Conservation (phyloP, 148 eudicot species). For the Beta vulgaris region DNA sequence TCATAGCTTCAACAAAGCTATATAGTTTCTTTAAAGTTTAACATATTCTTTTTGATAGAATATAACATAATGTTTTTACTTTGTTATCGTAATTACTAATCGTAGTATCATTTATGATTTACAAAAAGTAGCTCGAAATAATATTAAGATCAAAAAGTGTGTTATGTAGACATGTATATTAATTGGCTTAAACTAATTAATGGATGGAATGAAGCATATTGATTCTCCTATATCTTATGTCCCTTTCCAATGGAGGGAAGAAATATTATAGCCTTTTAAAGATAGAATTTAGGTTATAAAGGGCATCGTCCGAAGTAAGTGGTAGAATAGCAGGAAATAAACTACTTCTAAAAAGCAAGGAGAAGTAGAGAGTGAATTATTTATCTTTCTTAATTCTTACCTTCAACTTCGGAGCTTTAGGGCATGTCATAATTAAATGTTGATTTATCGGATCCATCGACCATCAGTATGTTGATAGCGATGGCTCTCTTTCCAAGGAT, state of each 20-base stretch:
- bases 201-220: too few relatives aligned
- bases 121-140: too few relatives aligned
- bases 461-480: slow-evolving; percentile 14
- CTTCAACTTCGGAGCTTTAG: slow-evolving; percentile 1
- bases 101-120: too few relatives aligned
- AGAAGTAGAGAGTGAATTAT: slow-evolving; percentile 18
- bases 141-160: too few relatives aligned
- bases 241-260: slow-evolving; percentile 12
- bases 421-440: slow-evolving; percentile 15
- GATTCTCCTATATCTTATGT: neutral
- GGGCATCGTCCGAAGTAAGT: slow-evolving; percentile 6
- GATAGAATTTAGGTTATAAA: neutral
- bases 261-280: neutral
- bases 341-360: neutral
- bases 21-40: too few relatives aligned
- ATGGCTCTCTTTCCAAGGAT: slow-evolving; percentile 26
- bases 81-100: too few relatives aligned
- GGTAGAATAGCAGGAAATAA: neutral
- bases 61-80: too few relatives aligned
- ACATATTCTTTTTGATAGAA: too few relatives aligned
- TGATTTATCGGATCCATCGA: neutral
- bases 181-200: too few relatives aligned
- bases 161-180: too few relatives aligned
- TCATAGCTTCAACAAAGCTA: too few relatives aligned
- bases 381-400: neutral